A percentile compares a stretch with the other conserved stretches of the same genome.
These are phyloP conservation scores for Arabidopsis lyrata DNA, from an alignment of 441 rosid species.

Conservation along the genomic window DNA sequence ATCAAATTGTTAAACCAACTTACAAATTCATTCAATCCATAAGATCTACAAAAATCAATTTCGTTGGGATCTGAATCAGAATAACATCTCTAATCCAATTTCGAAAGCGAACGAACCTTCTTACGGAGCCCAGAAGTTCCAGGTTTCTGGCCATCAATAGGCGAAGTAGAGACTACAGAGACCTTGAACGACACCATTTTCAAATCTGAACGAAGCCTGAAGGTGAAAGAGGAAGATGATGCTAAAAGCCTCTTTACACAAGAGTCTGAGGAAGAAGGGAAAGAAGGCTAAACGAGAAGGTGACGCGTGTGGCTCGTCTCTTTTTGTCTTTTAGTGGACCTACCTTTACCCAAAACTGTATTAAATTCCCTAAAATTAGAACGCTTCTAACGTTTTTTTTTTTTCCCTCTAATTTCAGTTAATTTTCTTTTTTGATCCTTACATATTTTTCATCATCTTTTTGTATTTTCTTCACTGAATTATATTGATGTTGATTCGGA, in stretches of 20 bases:
- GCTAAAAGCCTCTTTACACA: not conserved
- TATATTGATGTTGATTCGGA: too few relatives aligned
- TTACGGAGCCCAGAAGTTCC: constrained; percentile 98
- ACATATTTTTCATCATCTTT: too few relatives aligned
- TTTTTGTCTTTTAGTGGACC: not conserved
- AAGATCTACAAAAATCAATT: not conserved
- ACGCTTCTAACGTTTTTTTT: too few relatives aligned
- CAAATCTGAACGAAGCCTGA: not conserved
- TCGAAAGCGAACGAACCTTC: constrained; percentile 58
- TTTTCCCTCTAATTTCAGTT: too few relatives aligned
- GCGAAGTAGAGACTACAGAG: constrained; percentile 60
- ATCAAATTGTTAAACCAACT: not conserved
- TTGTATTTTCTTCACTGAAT: too few relatives aligned
- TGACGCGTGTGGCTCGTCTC: constrained; percentile 6
- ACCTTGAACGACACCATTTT: constrained; percentile 53
- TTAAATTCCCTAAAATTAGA: too few relatives aligned
- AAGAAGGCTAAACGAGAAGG: not conserved
- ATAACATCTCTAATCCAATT: not conserved
- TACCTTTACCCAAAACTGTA: not conserved
- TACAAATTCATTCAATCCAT: not conserved
- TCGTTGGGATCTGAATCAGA: not conserved
- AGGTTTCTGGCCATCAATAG: constrained; percentile 91
- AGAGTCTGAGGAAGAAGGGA: not conserved
- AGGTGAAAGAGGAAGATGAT: not conserved
- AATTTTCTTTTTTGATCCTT: too few relatives aligned